Conservation (phyloP, 2,329 filamentous ascomycete genomes). For the Dendryphion nanum region DNA sequence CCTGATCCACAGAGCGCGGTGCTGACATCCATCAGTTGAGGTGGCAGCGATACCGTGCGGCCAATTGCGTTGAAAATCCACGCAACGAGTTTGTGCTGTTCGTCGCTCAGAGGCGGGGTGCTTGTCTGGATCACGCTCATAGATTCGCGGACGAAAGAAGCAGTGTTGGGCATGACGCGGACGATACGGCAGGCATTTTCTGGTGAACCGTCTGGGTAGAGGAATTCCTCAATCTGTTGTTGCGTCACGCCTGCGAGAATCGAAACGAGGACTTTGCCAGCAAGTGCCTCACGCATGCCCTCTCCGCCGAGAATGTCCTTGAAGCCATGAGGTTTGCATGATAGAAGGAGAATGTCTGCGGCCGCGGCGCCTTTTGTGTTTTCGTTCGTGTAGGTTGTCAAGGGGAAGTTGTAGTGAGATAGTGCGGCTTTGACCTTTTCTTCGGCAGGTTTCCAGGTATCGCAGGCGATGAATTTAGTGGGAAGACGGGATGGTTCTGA, state of each 20-base stretch:
- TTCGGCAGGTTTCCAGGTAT: constrained; percentile 67
- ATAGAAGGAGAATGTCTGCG: constrained; percentile 72
- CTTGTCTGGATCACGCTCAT: constrained; percentile 74
- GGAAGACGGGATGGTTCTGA: constrained; percentile 59
- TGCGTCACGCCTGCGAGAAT: constrained; percentile 77
- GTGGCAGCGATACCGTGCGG: constrained; percentile 65
- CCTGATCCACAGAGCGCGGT: constrained; percentile 74
- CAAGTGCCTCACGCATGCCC: constrained; percentile 70
- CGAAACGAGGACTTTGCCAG: constrained; percentile 77
- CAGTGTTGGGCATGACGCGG: constrained; percentile 82
- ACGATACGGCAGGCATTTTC: constrained; percentile 62
- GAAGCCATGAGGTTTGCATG: constrained; percentile 78
- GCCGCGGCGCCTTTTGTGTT: constrained; percentile 67
- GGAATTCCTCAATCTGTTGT: constrained; percentile 62
- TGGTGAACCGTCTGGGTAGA: constrained; percentile 57
- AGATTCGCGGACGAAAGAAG: constrained; percentile 72
- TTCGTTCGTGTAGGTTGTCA: constrained; percentile 69
- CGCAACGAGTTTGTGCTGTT: constrained; percentile 59
- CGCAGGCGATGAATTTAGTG: constrained; percentile 76
- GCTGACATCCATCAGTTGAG: constrained; percentile 67
- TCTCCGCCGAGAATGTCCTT: constrained; percentile 64
- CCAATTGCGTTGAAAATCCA: constrained; percentile 79
- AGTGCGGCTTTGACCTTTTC: constrained; percentile 67
- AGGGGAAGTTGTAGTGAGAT: constrained; percentile 58
- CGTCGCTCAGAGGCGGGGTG: constrained; percentile 56